Base-by-base conservation (phyloP, 257 asterid species). In the Solanum ahanhuiri region DNA sequence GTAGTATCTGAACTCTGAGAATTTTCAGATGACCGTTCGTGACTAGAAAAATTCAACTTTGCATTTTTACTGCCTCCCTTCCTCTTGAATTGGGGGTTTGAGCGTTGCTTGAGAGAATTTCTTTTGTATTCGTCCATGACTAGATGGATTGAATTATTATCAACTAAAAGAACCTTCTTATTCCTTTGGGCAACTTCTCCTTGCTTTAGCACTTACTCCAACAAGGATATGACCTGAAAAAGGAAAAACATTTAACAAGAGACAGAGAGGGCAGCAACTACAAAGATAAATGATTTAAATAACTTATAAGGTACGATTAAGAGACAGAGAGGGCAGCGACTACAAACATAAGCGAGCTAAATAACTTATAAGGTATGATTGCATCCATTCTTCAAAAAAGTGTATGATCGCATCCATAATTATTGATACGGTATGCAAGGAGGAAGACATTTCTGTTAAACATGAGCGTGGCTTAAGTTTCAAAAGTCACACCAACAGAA, bases 51-150 rank as follows among this genome's bases (percentile, higher is more conserved):
- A 77, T 89, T 88, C 87, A 90, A 90, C 67, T 88, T 93, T 39
- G 94, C 94, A 72, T 87, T 91, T 87, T 91, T 94, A 83, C 90
- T 70, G 71, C 88, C 91, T 83, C 93, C 93, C 71, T 89, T 89
- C 89, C 87, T 91, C 93, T 93, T 92, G 89, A 92, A 95, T 57
- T 94, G 95, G 41, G 95, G 90, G 88, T 86, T 88, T 45, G 95
- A 91, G 35, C 82, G 92, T 88, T 85, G 89, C 70, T 87, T 94
- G 25, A 87, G 90, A 84, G 86, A 92, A 72, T 70, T 81, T 84
- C 91, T 89, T 89, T 88, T 93, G 82, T 87, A 89, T 86, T 88
- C 91, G 88, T 95, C 97, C 98, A 94, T 95, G 79, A 87, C 76
- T 88, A 51, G 33, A 41, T 58, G 48, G 48, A 60, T 30, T 82